Conservation (phyloP, 495 filamentous ascomycete genomes). For the Penicillium diatomitis region DNA sequence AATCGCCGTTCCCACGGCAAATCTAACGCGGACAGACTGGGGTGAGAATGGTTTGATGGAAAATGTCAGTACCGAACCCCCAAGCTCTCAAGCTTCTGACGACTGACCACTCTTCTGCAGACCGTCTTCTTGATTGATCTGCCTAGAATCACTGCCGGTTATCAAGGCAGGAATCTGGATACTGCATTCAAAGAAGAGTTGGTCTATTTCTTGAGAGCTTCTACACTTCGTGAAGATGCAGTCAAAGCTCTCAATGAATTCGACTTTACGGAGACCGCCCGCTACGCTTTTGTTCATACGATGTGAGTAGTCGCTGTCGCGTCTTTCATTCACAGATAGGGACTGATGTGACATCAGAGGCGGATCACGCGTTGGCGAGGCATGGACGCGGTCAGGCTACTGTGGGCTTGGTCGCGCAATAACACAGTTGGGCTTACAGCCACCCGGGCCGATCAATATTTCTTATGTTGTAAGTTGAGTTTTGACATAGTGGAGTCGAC, state of each 20-base stretch:
- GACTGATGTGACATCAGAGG: constrained; percentile 26
- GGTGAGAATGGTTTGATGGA: constrained; percentile 73
- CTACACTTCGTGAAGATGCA: constrained; percentile 53
- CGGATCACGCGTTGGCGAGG: constrained; percentile 42
- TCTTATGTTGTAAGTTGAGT: constrained; percentile 47
- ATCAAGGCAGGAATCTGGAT: background rate
- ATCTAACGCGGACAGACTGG: constrained; percentile 76
- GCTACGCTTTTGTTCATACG: constrained; percentile 72
- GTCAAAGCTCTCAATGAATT: constrained; percentile 53
- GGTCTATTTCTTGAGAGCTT: constrained; percentile 58
- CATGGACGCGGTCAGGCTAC: constrained; percentile 56
- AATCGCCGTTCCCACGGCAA: constrained; percentile 72
- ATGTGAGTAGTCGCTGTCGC: constrained; percentile 34
- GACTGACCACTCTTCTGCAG: constrained; percentile 18
- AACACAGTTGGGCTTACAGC: constrained; percentile 42
- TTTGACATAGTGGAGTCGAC: no score
- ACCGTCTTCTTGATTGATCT: constrained; percentile 81
- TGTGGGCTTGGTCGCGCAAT: constrained; percentile 59
- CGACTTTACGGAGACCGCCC: constrained; percentile 61
- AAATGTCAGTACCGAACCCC: constrained; percentile 41
- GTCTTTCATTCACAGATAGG: background rate
- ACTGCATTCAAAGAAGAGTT: constrained; percentile 60
- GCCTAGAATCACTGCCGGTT: constrained; percentile 40
- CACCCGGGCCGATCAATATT: constrained; percentile 40
- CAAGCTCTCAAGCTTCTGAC: background rate